Base-by-base conservation (phyloP, 1,284 basidiomycete genomes). In the Lentinula novae-zelandiae region DNA sequence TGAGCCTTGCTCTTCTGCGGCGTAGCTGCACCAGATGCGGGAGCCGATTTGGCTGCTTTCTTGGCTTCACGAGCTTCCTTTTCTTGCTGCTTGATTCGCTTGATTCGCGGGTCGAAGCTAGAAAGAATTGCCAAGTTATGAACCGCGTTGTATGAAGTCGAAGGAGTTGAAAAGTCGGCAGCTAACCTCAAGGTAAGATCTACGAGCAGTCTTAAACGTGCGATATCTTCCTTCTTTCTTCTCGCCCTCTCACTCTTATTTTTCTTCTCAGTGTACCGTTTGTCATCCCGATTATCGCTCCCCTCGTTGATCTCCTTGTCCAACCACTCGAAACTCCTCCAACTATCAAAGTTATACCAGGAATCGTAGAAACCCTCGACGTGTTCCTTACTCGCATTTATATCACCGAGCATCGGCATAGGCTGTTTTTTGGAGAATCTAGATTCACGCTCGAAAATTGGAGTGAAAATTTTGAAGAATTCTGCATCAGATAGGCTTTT, bases 271-370 rank as follows among this genome's bases (percentile, higher is more conserved):
- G 93, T 95, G 78, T 96, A 98, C 49, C 97, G 92, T 80, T 99
- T 98, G 74, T 99, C 96, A 73, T 98, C 96, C 66, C 97, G 96
- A 72, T 85, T 94, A 74, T 99, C 96, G 65, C 91, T 93, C 33
- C 96, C 96, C 77, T 99, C 96, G 76, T 98, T 98, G 66, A 95
- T 90, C 75, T 99, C 96, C 83, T 99, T 99, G 80, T 99, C 96
- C 68, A 93, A 81, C 82, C 96, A 98, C 78, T 99, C 96, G 73
- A 99, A 99, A 75, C 90, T 93, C 67, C 97, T 82, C 97, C 97
- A 99, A 70, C 90, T 93, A 76, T 98, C 96, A 76, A 99, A 98
- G 84, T 97, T 97, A 83, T 98, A 98, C 93, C 94, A 99, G 76
- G 96, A 98, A 77, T 98, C 92, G 82, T 98, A 99, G 81, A 99